phyloP scores from a whole-genome alignment of 345 rosid genomes.

The Fremontodendron californicum region DNA sequence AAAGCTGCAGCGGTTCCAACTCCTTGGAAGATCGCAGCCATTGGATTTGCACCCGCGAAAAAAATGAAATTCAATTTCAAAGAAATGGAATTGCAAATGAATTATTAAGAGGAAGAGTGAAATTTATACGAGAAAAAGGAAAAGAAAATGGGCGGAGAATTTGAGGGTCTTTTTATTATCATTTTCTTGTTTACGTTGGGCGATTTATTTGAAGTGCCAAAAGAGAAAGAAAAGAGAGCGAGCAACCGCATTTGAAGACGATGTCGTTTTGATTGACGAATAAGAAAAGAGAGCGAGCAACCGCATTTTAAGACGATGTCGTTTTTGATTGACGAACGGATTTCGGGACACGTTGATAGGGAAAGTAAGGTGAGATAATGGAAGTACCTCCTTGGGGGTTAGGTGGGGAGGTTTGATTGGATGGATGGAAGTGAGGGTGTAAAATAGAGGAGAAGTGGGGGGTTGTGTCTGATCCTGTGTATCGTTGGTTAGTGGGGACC shows the following conservation, averaged over 20 bases:
- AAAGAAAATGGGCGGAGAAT: conserved; percentile 48
- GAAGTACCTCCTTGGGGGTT: not conserved
- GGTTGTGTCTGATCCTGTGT: not conserved
- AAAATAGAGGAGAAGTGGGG: not conserved
- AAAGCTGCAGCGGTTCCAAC: conserved; percentile 54
- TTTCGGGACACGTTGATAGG: not conserved
- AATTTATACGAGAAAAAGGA: conserved; percentile 18
- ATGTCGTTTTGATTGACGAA: conserved; percentile 28
- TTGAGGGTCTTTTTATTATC: conserved; percentile 19
- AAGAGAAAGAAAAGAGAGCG: not conserved
- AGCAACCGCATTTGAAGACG: not conserved
- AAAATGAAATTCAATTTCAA: conserved; percentile 9
- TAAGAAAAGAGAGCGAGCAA: not conserved
- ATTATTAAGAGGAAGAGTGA: not conserved
- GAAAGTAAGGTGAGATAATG: not conserved
- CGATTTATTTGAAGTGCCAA: conserved; percentile 26
- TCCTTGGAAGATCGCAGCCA: conserved; percentile 66
- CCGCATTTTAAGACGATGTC: not conserved
- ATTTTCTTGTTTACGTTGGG: conserved; percentile 10
- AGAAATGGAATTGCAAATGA: conserved; percentile 5
- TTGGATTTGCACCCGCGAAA: conserved; percentile 18
- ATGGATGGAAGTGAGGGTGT: not conserved
- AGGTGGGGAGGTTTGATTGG: not conserved
- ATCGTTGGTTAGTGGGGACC: conserved; percentile 14
- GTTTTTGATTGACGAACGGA: not conserved